Evolutionary conservation across 495 filamentous ascomycete genomes (phyloP).

Genomic region (Baudoinia panamericana): DNA sequence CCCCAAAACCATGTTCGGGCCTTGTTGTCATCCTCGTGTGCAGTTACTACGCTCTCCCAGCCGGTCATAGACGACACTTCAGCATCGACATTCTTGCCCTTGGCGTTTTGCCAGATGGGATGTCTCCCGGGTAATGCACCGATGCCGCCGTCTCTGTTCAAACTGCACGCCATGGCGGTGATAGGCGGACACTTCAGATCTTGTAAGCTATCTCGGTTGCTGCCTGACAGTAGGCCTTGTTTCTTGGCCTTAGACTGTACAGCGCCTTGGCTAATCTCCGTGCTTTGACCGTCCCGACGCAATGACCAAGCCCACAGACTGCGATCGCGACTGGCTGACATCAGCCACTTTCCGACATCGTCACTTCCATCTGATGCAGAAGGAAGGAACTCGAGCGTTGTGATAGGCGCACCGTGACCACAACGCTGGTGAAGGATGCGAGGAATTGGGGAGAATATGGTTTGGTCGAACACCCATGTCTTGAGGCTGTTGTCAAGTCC

Average conservation of each 20-base stretch:
- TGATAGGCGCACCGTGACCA: constrained; percentile 79
- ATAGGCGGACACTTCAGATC: constrained; percentile 80
- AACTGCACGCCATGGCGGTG: constrained; percentile 73
- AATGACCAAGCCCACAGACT: constrained; percentile 93
- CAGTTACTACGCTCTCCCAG: constrained; percentile 94
- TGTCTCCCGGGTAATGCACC: constrained; percentile 57
- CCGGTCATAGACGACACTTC: constrained; percentile 60
- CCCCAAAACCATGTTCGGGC: constrained; percentile 98
- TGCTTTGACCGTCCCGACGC: constrained; percentile 83
- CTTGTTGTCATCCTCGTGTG: constrained; percentile 71
- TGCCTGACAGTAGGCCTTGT: constrained; percentile 47
- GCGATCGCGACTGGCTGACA: constrained; percentile 75
- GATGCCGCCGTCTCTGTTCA: constrained; percentile 89
- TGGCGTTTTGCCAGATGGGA: constrained; percentile 56
- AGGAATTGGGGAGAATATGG: constrained; percentile 70
- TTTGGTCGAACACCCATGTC: constrained; percentile 88
- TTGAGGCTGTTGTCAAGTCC: constrained; percentile 88
- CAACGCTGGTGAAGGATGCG: constrained; percentile 69
- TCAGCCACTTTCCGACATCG: constrained; percentile 78
- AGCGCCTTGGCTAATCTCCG: constrained; percentile 81
- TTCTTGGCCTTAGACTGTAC: constrained; percentile 77
- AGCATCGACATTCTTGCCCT: constrained; percentile 39
- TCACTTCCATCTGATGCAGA: constrained; percentile 80
- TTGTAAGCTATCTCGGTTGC: constrained; percentile 46
- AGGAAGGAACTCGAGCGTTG: constrained; percentile 66